phyloP scores from a whole-genome alignment of 202 grass and related monocot species.

The Digitaria exilis region DNA sequence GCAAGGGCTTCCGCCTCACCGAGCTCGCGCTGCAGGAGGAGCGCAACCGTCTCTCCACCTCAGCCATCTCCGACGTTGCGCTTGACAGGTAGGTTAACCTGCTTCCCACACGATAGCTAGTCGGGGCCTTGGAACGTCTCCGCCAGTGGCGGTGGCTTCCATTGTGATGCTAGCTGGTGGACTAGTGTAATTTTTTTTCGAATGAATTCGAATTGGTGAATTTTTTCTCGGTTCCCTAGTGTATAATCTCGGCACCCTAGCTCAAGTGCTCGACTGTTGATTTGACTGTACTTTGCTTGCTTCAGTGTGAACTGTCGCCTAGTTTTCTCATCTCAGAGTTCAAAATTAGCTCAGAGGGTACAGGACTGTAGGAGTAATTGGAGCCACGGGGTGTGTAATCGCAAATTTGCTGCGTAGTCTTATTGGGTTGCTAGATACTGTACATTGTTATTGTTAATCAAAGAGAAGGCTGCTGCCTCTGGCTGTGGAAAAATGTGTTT shows the following conservation, averaged over 20 bases:
- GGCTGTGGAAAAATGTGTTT: not conserved
- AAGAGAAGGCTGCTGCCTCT: not conserved
- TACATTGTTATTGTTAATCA: not conserved
- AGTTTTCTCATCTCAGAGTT: not conserved
- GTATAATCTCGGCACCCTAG: not conserved
- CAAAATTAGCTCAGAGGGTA: not conserved
- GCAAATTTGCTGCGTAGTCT: not conserved
- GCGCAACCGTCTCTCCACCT: slow-evolving; percentile 76
- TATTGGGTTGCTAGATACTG: not conserved
- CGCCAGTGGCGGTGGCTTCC: not conserved
- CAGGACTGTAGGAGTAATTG: not conserved
- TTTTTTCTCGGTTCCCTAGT: not conserved
- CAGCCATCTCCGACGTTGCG: slow-evolving; percentile 55
- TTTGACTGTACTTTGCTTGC: not conserved
- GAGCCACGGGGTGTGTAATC: not conserved
- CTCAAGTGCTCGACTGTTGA: not conserved
- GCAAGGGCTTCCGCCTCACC: slow-evolving; percentile 85
- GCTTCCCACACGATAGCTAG: not conserved
- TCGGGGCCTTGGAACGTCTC: not conserved
- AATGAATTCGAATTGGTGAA: not conserved
- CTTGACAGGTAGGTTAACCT: slow-evolving; percentile 53
- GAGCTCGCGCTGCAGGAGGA: slow-evolving; percentile 91
- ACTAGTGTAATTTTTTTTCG: not conserved
- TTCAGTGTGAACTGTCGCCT: not conserved
- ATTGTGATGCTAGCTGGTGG: not conserved